Conservation (phyloP, 768 basidiomycete species). For the Leccinum sublutescens region DNA sequence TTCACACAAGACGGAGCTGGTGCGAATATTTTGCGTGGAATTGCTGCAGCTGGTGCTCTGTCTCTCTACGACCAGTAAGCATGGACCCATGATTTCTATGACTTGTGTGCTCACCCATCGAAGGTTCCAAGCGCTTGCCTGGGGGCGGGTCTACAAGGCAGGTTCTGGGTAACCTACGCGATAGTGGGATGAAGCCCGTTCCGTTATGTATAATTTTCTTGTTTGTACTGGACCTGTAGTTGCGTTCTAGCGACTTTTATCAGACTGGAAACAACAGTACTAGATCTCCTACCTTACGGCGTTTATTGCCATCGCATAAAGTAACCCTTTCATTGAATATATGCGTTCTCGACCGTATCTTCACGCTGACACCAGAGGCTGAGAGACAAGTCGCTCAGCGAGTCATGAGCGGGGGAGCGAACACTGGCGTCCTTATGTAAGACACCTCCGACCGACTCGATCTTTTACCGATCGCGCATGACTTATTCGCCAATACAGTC, state of each 20-base stretch:
- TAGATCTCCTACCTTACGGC: neutral
- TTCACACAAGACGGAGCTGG: conserved; percentile 53
- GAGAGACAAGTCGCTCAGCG: neutral
- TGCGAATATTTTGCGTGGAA: conserved; percentile 55
- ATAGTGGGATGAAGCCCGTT: neutral
- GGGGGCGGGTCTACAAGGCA: conserved; percentile 57
- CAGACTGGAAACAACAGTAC: neutral
- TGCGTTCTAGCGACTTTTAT: neutral
- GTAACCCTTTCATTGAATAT: neutral
- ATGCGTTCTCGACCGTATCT: neutral
- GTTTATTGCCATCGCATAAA: neutral
- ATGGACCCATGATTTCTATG: neutral
- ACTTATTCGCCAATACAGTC: conserved; percentile 15
- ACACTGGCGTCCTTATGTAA: neutral
- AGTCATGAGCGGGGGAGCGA: neutral
- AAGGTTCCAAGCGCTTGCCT: conserved; percentile 50
- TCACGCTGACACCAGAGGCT: neutral
- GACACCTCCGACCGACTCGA: neutral
- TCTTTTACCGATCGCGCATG: conserved; percentile 24
- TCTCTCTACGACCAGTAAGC: conserved; percentile 60
- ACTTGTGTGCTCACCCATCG: neutral
- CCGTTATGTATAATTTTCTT: neutral
- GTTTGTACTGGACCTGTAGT: neutral
- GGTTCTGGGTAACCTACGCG: conserved; percentile 28
- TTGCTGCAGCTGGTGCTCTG: conserved; percentile 50